phyloP scores from a whole-genome alignment of 768 basidiomycete species.

The Polyporus arcularius region DNA sequence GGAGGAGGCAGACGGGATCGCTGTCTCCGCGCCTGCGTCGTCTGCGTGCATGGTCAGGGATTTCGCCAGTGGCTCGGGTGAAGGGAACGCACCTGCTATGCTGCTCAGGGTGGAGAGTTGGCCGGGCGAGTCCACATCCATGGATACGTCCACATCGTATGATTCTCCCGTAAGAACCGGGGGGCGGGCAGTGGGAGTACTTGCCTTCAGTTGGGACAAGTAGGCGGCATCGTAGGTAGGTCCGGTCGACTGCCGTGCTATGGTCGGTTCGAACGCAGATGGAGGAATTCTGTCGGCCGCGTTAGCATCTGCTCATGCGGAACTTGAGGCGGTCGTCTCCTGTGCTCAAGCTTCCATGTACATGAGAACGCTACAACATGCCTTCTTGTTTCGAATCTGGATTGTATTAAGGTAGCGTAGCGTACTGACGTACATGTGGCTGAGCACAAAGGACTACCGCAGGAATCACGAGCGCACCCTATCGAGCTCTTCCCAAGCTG shows the following conservation, averaged over 20 bases:
- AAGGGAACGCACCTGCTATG: slow-evolving; percentile 27
- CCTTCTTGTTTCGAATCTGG: neutral
- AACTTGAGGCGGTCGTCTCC: too few relatives aligned
- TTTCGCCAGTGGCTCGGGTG: too few relatives aligned
- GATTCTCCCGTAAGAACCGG: slow-evolving; percentile 35
- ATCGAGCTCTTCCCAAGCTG: slow-evolving; percentile 47
- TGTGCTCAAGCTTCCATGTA: slow-evolving; percentile 14
- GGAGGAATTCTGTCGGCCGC: slow-evolving; percentile 27
- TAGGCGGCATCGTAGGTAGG: slow-evolving; percentile 74
- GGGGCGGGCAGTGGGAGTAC: slow-evolving; percentile 60
- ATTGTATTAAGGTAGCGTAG: neutral
- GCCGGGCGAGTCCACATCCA: slow-evolving; percentile 38
- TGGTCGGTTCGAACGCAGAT: slow-evolving; percentile 52
- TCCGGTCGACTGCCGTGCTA: slow-evolving; percentile 44
- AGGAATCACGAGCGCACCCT: slow-evolving; percentile 2
- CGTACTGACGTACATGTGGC: slow-evolving; percentile 13
- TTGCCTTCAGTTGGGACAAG: slow-evolving; percentile 78
- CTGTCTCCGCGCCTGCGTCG: slow-evolving; percentile 40
- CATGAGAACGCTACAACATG: slow-evolving; percentile 10
- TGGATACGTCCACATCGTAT: slow-evolving; percentile 53
- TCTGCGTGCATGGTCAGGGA: neutral
- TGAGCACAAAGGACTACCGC: slow-evolving; percentile 2
- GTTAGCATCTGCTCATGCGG: neutral
- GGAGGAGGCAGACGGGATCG: slow-evolving; percentile 71
- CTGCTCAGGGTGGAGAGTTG: slow-evolving; percentile 32